Evolutionary conservation across 352 stramenopile genomes (phyloP).

Genomic region (Sclerospora graminicola): DNA sequence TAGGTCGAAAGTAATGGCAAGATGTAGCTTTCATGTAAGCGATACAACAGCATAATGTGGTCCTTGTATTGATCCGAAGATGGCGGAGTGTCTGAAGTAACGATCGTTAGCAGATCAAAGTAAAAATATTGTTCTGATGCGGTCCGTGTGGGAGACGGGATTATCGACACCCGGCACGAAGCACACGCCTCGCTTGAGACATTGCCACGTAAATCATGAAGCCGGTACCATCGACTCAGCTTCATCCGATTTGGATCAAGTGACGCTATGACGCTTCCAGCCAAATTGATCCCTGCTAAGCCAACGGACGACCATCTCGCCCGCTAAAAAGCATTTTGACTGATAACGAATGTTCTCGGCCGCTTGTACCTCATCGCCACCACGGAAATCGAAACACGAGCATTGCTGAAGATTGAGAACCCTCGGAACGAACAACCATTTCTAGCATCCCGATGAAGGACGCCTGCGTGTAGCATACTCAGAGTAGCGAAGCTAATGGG

Average conservation of each 20-base stretch:
- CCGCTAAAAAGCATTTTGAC: constrained; percentile 41
- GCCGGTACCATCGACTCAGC: constrained; percentile 75
- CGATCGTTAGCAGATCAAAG: constrained; percentile 80
- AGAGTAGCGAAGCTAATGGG: constrained; percentile 82
- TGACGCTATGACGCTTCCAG: constrained; percentile 76
- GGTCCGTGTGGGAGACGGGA: constrained; percentile 27
- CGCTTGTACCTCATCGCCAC: constrained; percentile 65
- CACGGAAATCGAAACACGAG: constrained; percentile 71
- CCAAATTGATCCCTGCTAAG: constrained; percentile 75
- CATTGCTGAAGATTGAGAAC: constrained; percentile 84
- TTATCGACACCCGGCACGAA: constrained; percentile 47
- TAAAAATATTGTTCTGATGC: constrained; percentile 75
- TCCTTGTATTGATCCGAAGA: constrained; percentile 31
- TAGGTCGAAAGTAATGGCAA: constrained; percentile 66
- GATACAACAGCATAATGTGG: constrained; percentile 63
- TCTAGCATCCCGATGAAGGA: constrained; percentile 65
- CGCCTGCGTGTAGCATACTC: constrained; percentile 75
- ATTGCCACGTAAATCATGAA: constrained; percentile 69
- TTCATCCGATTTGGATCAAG: constrained; percentile 45
- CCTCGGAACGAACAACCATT: constrained; percentile 78
- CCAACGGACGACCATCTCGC: constrained; percentile 71
- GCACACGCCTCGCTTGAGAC: constrained; percentile 67
- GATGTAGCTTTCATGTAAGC: constrained; percentile 71
- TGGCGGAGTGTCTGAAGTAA: constrained; percentile 36
- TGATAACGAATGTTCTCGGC: constrained; percentile 72